Evolutionary conservation across 805 yeast genomes (phyloP), one percentile per base, ranked within the genome.

Genomic region (Cyberlindnera meyerae): DNA sequence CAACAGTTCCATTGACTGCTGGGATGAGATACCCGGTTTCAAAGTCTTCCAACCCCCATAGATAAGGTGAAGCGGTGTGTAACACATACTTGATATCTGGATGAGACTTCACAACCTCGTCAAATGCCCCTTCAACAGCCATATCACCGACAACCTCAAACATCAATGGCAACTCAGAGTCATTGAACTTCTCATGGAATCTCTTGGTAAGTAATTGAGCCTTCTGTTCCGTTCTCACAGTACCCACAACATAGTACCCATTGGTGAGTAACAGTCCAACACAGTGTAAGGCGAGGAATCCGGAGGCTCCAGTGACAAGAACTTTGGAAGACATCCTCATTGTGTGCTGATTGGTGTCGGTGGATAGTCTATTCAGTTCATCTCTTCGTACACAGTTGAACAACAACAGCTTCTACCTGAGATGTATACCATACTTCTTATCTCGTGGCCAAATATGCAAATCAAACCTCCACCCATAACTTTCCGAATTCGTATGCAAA

Each of bases 51-150:
- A 49, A 34, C 3, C 60, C 60, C 33, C 51, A 60, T 1, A 54
- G 43, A 44, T 68, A 65, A 13, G 79, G 79, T 17, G 79, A 69
- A 2, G 83, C 83, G 6, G 77, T 67, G 55, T 77, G 84, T 24
- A 76, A 46, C 31, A 77, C 74, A n/a, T 68, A 71, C 15, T 59
- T 59, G 33, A 75, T 68, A 20, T 75, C 78, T 16, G 67, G 65
- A 27, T 47, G 40, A 8, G 60, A 58, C 47, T 66, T 55, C 44
- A 77, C 62, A 2, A 69, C 65, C 6, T 54, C 54, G 39, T 67
- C 71, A 44, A 71, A 71, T 1, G 75, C 72, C 14, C 62, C 63
- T 12, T 49, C 57, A 8, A 52, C 54, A 5, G 62, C 62, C 31
- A 75, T 64, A 46, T 74, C 80, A 6, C 56, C 47, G 14, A 75